A percentile compares a stretch with the other conserved stretches of the same genome.
Evolutionary conservation across 1,284 basidiomycete genomes (phyloP).

Genomic region (Melampsora americana): DNA sequence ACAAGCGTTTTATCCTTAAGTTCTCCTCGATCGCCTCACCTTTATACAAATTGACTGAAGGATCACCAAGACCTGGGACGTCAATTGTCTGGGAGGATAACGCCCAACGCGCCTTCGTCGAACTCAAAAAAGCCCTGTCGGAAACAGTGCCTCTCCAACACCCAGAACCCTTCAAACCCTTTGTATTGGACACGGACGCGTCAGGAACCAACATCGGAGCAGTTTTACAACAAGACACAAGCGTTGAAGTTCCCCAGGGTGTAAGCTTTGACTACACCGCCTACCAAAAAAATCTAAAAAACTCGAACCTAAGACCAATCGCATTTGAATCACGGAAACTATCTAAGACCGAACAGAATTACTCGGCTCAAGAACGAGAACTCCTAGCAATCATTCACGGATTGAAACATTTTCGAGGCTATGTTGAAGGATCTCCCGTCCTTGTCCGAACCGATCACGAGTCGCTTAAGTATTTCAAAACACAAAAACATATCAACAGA

Average conservation of each 20-base stretch:
- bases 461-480: slow-evolving; percentile 17
- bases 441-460: slow-evolving; percentile 7
- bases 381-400: slow-evolving; percentile 19
- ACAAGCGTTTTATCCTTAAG: slow-evolving; percentile 12
- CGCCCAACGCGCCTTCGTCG: neutral
- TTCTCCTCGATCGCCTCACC: slow-evolving; percentile 3
- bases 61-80: neutral
- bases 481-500: neutral
- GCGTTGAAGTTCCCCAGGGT: neutral
- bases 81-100: slow-evolving; percentile 5
- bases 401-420: slow-evolving; percentile 12
- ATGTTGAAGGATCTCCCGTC: slow-evolving; percentile 18
- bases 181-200: too few species aligned
- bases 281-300: too few species aligned
- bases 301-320: too few species aligned
- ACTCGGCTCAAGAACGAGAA: slow-evolving; percentile 37
- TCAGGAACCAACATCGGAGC: slow-evolving; percentile 19
- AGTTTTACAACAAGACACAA: slow-evolving; percentile 16
- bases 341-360: too few species aligned
- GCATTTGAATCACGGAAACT: slow-evolving; percentile 19
- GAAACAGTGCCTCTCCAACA: slow-evolving; percentile 3
- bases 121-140: neutral
- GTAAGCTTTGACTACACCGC: too few species aligned
- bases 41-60: slow-evolving; percentile 9
- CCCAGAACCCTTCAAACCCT: slow-evolving; percentile 1